A percentile compares a stretch with the other conserved stretches of the same genome.
Conservation (phyloP, 2,329 filamentous ascomycete species). For the Fusarium proliferatum region DNA sequence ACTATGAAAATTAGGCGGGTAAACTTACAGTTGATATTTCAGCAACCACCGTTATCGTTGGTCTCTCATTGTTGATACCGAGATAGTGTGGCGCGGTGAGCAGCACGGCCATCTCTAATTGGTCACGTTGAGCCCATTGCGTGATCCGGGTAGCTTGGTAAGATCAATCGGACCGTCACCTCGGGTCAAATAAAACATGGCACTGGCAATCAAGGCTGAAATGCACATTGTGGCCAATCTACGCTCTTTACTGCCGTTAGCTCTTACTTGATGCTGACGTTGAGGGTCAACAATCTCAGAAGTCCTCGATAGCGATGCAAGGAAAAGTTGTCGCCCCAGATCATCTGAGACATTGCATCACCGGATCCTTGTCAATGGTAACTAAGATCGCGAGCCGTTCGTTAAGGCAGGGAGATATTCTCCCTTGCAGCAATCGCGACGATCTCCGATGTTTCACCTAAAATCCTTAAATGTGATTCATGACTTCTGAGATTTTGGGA, state of each 20-base stretch:
- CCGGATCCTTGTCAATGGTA: background rate
- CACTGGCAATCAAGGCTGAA: background rate
- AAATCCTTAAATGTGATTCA: background rate
- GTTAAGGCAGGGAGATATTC: background rate
- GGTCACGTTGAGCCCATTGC: too few species aligned
- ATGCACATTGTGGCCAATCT: rapidly evolving
- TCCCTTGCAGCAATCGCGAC: background rate
- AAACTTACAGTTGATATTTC: too few species aligned
- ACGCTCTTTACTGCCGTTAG: rapidly evolving
- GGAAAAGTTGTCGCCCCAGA: rapidly evolving
- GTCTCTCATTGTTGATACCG: too few species aligned
- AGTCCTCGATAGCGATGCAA: background rate
- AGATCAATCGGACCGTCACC: background rate
- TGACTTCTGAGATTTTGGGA: rapidly evolving
- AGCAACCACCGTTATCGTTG: too few species aligned
- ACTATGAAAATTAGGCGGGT: too few species aligned
- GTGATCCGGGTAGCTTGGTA: rapidly evolving
- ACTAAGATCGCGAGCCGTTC: background rate
- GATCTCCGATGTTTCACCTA: background rate
- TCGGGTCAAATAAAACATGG: rapidly evolving
- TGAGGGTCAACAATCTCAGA: background rate
- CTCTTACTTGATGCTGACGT: background rate
- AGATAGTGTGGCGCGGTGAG: too few species aligned
- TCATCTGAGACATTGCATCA: background rate
- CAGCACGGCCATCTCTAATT: rapidly evolving